Percentiles rank a stretch among this genome's conserved stretches.
Evolutionary conservation across 495 filamentous ascomycete species (phyloP).

Genomic region (Penicillium cataractarum): DNA sequence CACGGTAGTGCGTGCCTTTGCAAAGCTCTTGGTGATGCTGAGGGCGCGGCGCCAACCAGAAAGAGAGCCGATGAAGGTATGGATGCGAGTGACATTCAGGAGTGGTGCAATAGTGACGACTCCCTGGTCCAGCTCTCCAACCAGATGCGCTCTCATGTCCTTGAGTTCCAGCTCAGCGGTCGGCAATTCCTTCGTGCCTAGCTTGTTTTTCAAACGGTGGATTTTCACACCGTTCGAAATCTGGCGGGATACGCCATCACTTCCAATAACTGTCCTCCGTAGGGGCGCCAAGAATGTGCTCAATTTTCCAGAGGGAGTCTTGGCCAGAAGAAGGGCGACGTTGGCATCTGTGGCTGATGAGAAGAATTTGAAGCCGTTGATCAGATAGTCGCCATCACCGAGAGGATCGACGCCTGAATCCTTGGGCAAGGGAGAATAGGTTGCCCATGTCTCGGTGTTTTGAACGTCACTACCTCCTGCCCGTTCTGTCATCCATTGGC

Average conservation of each 20-base stretch:
- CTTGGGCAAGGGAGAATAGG: conserved; percentile 32
- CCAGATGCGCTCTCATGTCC: conserved; percentile 63
- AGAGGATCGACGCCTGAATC: conserved; percentile 13
- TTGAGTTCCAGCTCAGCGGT: conserved; percentile 71
- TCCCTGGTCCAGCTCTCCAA: conserved; percentile 66
- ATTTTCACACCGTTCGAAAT: conserved; percentile 66
- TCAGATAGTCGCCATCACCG: conserved; percentile 39
- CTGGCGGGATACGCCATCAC: conserved; percentile 27
- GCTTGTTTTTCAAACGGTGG: conserved; percentile 69
- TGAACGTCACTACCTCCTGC: conserved; percentile 74
- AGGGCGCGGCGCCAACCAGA: conserved; percentile 63
- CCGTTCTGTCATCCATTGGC: conserved; percentile 90
- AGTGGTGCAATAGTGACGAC: conserved; percentile 66
- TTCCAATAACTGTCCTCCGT: conserved; percentile 42
- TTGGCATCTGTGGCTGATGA: conserved; percentile 73
- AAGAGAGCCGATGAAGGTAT: conserved; percentile 61
- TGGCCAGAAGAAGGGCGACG: conserved; percentile 72
- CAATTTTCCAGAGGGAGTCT: conserved; percentile 56
- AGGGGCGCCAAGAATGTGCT: conserved; percentile 72
- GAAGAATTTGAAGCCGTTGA: conserved; percentile 79
- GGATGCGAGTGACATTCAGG: conserved; percentile 69
- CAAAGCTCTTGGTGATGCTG: conserved; percentile 61
- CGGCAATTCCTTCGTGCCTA: conserved; percentile 69
- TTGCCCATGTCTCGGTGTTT: conserved; percentile 68
- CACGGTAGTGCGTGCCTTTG: conserved; percentile 54